Evolutionary conservation across 2,329 filamentous ascomycete species (phyloP).

Genomic region (Fusarium armeniacum): DNA sequence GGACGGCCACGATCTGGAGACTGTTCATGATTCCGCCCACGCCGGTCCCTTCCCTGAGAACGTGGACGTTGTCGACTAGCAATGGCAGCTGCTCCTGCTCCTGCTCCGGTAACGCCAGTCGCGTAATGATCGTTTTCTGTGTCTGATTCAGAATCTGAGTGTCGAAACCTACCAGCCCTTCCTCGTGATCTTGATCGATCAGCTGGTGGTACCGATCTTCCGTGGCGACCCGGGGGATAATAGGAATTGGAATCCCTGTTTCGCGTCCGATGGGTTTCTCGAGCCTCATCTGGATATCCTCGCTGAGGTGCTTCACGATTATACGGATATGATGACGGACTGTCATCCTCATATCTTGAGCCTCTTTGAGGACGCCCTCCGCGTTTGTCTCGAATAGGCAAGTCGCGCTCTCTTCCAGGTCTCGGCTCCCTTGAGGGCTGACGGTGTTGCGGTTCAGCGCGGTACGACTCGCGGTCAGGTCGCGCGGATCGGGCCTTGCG

Average conservation of each 20-base stretch:
- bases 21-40: slow-evolving; percentile 23
- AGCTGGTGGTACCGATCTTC: slow-evolving; percentile 28
- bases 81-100: slow-evolving; percentile 22
- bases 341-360: slow-evolving; percentile 20
- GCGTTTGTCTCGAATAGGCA: slow-evolving; percentile 27
- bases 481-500: slow-evolving; percentile 39
- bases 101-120: slow-evolving; percentile 18
- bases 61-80: slow-evolving; percentile 39
- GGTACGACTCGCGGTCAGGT: slow-evolving; percentile 26
- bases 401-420: slow-evolving; percentile 27
- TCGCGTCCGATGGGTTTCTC: slow-evolving; percentile 14
- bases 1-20: slow-evolving; percentile 47
- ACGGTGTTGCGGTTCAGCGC: slow-evolving; percentile 22
- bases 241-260: slow-evolving; percentile 22
- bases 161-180: slow-evolving; percentile 29
- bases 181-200: slow-evolving; percentile 35
- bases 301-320: slow-evolving; percentile 20
- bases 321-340: slow-evolving; percentile 22
- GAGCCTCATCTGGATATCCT: slow-evolving; percentile 16
- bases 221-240: slow-evolving; percentile 37
- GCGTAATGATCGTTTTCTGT: slow-evolving; percentile 34
- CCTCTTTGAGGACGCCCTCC: slow-evolving; percentile 28
- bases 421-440: slow-evolving; percentile 26
- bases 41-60: slow-evolving; percentile 45
- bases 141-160: slow-evolving; percentile 40